Evolutionary conservation across 2,329 filamentous ascomycete species (phyloP), one percentile per base, ranked within the genome.

Genomic region (Stylonectria norvegica): DNA sequence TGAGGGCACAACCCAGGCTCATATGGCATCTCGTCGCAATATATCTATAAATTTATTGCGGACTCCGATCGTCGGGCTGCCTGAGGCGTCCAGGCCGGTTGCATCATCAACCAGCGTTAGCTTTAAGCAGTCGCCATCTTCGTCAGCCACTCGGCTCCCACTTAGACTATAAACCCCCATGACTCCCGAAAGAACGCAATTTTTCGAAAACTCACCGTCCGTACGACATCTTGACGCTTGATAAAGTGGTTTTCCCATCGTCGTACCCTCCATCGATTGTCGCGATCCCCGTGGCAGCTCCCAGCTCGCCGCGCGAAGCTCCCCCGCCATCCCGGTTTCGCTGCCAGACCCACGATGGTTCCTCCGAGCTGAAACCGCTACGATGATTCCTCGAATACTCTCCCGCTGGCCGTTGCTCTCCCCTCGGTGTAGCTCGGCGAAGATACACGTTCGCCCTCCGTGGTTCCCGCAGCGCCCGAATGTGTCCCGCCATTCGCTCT

Each of bases 311-410:
- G 31, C 20, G 11, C 34, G 20, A 38, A 38, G 37, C 38, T 38
- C 36, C 39, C 44, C 50, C 55, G 37, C 54, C 46, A 56, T 53
- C 30, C 45, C 52, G 45, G 46, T 41, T 37, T 7, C 34, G 25
- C 37, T 17, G 7, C 47, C n/a, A 16, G 12, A 28, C 43, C n/a
- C 51, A 56, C 54, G 42, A 62, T 57, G 56, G 51, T 56, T 46
- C 42, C 42, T 25, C 44, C 45, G 46, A 50, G 40, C 50, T 54
- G n/a, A 38, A 53, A 48, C 35, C 47, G 37, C 43, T 40, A 60
- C 49, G 31, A 67, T 68, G 64, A 63, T 67, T 41, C 52, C 62
- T 43, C 61, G 64, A 59, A 50, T 67, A 34, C 44, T 64, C 5
- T 49, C 52, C 32, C 60, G 64, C 41, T 52, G 59, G 37, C 44